Base-by-base conservation (phyloP, 1,284 basidiomycete species). In the Coriolopsis trogii region DNA sequence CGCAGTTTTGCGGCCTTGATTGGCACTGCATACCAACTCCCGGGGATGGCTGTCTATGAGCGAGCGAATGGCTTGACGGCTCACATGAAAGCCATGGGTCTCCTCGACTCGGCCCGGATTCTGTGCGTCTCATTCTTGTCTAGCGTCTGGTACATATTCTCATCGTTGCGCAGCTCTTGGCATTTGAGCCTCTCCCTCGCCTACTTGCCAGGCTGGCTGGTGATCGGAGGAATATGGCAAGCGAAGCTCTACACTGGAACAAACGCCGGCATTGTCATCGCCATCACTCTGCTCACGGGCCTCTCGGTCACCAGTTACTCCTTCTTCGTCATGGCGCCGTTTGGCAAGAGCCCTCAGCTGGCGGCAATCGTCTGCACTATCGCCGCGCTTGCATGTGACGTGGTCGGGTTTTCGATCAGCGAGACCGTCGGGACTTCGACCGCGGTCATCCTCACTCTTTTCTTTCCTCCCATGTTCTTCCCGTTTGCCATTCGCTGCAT, bases 401-500 rank as follows among this genome's bases (percentile, higher is more conserved):
- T 92, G 43, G 61, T 89, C n/a, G 89, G 84, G 0, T 66, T 88
- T 34, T 75, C 85, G 0, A 71, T 84, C 46, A 70, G 70, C 21
- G 55, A 61, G 21, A 75, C n/a, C n/a, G n/a, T 78, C 1, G 64
- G 70, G 2, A 80, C 75, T 12, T 73, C 68, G 3, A 73, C 69
- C 2, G 80, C 80, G 5, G 78, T 81, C 44, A 72, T 89, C 25
- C 84, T 87, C 58, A 80, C 84, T 0, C 64, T 92, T 41, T 67
- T 91, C 34, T 89, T 91, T 64, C 89, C 89, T 0, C 84, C 89
- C 0, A 78, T 79, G n/a, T 90, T 82, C 65, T 90, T 87, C 58
- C 75, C 89, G 10, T 89, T 89, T 57, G 80, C 82, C 18, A 78
- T 83, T 24, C 77, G 85, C 41, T 79, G 78, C 4, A 79, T 89